Evolutionary conservation across 495 filamentous ascomycete genomes (phyloP).

Genomic region (Patellaria atrata): DNA sequence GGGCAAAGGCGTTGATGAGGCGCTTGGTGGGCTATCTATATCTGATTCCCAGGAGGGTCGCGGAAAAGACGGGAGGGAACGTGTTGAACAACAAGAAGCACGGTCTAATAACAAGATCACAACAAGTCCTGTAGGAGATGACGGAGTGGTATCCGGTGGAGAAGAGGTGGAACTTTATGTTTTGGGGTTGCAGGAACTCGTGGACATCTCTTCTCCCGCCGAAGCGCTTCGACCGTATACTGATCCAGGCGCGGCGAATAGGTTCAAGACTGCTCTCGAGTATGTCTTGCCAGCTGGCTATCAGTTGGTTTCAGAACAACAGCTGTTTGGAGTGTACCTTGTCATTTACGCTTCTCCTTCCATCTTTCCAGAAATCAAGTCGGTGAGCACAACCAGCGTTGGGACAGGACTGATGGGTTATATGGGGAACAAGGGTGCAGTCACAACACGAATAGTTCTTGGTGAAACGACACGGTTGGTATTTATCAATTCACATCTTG

Average conservation of each 20-base stretch:
- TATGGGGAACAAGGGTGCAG: constrained; percentile 90
- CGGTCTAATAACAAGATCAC: constrained; percentile 23
- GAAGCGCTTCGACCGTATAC: constrained; percentile 55
- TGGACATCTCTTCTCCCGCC: constrained; percentile 60
- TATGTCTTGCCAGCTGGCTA: constrained; percentile 66
- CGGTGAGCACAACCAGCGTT: constrained; percentile 61
- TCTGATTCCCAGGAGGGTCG: constrained; percentile 6
- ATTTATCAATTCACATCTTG: constrained; percentile 83
- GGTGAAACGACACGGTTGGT: constrained; percentile 81
- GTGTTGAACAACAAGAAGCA: constrained; percentile 30
- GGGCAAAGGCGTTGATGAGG: constrained; percentile 51
- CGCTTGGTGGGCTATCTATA: constrained; percentile 38
- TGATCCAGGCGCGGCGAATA: constrained; percentile 51
- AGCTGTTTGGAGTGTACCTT: constrained; percentile 75
- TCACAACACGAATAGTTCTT: constrained; percentile 65
- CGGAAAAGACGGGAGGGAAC: constrained; percentile 23
- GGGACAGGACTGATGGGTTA: constrained; percentile 85
- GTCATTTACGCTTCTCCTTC: constrained; percentile 70
- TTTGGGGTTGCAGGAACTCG: constrained; percentile 79
- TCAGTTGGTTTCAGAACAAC: constrained; percentile 58
- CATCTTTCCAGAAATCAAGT: constrained; percentile 54
- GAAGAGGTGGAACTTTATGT: constrained; percentile 78
- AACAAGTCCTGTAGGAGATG: constrained; percentile 28
- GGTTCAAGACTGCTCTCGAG: constrained; percentile 64
- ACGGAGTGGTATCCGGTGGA: constrained; percentile 27